A percentile compares a stretch with the other conserved stretches of the same genome.
Conservation (phyloP, 2,329 filamentous ascomycete genomes). For the Ophiosphaerella narmari region DNA sequence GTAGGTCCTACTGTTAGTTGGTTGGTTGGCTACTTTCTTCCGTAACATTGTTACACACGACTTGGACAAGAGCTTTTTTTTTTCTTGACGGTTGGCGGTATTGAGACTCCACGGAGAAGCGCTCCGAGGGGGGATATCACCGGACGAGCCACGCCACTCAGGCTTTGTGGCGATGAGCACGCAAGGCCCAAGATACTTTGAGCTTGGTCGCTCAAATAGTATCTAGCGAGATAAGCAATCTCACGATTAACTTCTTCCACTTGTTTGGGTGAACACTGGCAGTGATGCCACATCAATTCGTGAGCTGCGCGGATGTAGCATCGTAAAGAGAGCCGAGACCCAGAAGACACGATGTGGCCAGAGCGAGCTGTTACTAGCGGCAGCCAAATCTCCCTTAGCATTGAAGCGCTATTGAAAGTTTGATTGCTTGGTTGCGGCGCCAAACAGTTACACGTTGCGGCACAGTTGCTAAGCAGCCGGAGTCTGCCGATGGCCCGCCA, state of each 20-base stretch:
- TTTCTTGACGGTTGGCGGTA: no score
- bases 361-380: not conserved
- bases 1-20: no score
- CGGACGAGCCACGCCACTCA: no score
- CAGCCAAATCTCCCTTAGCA: not conserved
- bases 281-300: not conserved
- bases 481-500: not conserved
- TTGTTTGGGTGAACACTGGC: not conserved
- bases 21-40: no score
- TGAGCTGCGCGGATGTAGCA: not conserved
- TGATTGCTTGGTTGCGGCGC: constrained; percentile 17
- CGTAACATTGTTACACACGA: no score
- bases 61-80: no score
- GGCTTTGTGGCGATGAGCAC: no score
- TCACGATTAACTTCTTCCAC: no score
- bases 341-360: not conserved
- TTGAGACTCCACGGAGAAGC: no score
- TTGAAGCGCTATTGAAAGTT: constrained; percentile 1
- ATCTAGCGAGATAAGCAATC: not conserved
- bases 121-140: no score
- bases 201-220: no score
- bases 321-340: not conserved
- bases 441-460: constrained; percentile 12
- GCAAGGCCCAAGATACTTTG: no score
- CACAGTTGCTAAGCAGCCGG: constrained; percentile 6